phyloP scores from a whole-genome alignment of 169 alveolate genomes.

The Eimeria acervulina region DNA sequence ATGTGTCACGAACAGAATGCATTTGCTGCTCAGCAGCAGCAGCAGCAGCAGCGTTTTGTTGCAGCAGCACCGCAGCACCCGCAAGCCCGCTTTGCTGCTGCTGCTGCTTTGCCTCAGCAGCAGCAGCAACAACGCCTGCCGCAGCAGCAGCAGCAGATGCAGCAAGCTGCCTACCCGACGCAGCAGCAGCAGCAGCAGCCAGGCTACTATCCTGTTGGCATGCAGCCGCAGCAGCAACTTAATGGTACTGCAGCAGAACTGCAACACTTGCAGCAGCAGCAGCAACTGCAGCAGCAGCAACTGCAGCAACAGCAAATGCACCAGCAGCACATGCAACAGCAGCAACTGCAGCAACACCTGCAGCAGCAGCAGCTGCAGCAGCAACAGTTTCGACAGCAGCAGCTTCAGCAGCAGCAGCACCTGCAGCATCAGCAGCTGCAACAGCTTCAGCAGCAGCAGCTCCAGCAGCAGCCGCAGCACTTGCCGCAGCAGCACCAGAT shows the following conservation, averaged over 20 bases:
- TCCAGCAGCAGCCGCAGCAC: slow-evolving; percentile 15
- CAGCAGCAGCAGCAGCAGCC: slow-evolving; percentile 62
- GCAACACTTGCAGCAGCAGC: slow-evolving; percentile 12
- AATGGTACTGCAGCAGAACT: slow-evolving; percentile 40
- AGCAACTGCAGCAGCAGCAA: neutral
- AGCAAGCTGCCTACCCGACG: neutral
- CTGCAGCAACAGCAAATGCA: slow-evolving; percentile 2
- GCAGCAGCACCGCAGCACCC: slow-evolving; percentile 43
- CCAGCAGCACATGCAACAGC: slow-evolving; percentile 12
- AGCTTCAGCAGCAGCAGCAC: neutral
- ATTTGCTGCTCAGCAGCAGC: slow-evolving; percentile 21
- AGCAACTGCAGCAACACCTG: neutral
- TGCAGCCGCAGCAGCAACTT: slow-evolving; percentile 46
- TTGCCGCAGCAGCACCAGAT: slow-evolving; percentile 38
- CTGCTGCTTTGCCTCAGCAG: neutral
- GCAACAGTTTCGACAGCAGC: neutral
- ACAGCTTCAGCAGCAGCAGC: neutral
- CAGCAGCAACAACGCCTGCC: neutral
- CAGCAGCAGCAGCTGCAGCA: slow-evolving; percentile 10
- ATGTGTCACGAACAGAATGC: slow-evolving; percentile 29
- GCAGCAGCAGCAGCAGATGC: slow-evolving; percentile 12
- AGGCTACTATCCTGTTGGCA: slow-evolving; percentile 22
- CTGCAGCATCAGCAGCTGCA: slow-evolving; percentile 16
- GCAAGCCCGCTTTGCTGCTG: slow-evolving; percentile 25
- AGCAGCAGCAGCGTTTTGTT: slow-evolving; percentile 61